A percentile compares a stretch with the other conserved stretches of the same genome.
phyloP scores from a whole-genome alignment of 495 filamentous ascomycete genomes.

The Lasiosphaeria hispida region DNA sequence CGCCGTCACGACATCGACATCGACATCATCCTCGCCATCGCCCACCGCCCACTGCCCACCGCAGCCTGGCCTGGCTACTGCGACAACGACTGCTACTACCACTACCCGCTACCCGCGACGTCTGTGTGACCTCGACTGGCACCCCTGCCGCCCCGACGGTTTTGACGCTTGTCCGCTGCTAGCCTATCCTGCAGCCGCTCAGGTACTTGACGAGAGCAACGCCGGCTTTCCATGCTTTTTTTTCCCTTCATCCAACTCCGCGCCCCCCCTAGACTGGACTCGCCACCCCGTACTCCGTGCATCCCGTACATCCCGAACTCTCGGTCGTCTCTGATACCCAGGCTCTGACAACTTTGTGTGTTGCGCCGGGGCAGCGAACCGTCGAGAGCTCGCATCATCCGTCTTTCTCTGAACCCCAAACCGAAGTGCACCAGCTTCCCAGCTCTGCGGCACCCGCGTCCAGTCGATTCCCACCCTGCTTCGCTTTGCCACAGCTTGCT shows the following conservation, averaged over 20 bases:
- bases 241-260: slow-evolving; percentile 4
- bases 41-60: slow-evolving; percentile 8
- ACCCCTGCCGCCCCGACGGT: slow-evolving; percentile 6
- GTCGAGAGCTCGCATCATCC: slow-evolving; percentile 1
- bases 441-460: not conserved
- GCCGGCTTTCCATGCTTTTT: slow-evolving; percentile 10
- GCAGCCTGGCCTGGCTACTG: slow-evolving; percentile 8
- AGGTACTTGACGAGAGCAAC: slow-evolving; percentile 15
- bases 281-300: not conserved
- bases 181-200: slow-evolving; percentile 16
- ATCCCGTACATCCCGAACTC: not conserved
- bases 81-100: slow-evolving; percentile 1
- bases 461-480: not conserved
- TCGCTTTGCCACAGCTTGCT: not conserved
- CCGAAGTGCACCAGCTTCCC: slow-evolving; percentile 1
- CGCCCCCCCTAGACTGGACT: not conserved
- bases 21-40: not conserved
- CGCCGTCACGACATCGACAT: too few relatives aligned
- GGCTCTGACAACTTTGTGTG: not conserved
- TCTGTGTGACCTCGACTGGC: not conserved
- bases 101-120: not conserved
- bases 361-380: not conserved
- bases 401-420: not conserved
- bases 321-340: not conserved
- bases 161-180: slow-evolving; percentile 18